These are phyloP conservation scores for Phlyctochytrium bullatum DNA, from an alignment of 192 early-diverging fungal genomes.

Conservation along the genomic window DNA sequence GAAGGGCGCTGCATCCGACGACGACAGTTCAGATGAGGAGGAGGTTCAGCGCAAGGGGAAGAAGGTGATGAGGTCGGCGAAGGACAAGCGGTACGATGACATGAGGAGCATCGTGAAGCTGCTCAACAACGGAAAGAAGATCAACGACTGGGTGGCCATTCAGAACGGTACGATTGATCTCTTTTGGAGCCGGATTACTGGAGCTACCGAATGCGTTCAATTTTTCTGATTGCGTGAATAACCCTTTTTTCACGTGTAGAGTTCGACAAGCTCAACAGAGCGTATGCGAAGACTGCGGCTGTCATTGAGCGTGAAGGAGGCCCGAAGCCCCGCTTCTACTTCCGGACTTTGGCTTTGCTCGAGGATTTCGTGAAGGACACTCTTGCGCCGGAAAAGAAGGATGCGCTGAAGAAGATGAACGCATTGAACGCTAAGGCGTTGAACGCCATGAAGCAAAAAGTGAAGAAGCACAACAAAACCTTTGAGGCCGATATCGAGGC, in stretches of 20 bases:
- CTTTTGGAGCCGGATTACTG: neutral
- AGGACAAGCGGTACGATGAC: slow-evolving; percentile 85
- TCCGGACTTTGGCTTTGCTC: slow-evolving; percentile 67
- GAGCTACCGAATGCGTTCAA: neutral
- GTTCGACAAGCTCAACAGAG: slow-evolving; percentile 82
- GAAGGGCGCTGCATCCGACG: neutral
- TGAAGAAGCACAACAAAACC: slow-evolving; percentile 84
- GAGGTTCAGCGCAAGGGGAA: neutral
- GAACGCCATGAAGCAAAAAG: slow-evolving; percentile 89
- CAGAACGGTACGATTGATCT: slow-evolving; percentile 57
- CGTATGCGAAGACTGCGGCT: slow-evolving; percentile 58
- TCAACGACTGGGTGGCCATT: slow-evolving; percentile 85
- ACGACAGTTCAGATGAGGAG: neutral
- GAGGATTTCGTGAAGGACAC: slow-evolving; percentile 74
- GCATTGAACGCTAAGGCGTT: slow-evolving; percentile 74
- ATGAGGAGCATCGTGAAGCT: slow-evolving; percentile 62
- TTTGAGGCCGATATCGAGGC: slow-evolving; percentile 69
- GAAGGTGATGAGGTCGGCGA: neutral
- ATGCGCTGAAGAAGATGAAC: slow-evolving; percentile 81
- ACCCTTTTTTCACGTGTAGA: slow-evolving; percentile 43
- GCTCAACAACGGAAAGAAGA: slow-evolving; percentile 75
- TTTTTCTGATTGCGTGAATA: slow-evolving; percentile 16
- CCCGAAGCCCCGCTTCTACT: slow-evolving; percentile 65
- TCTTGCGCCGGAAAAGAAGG: slow-evolving; percentile 56
- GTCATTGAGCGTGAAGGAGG: slow-evolving; percentile 52